These are phyloP conservation scores for Ceratobasidium sp. DNA, from an alignment of 1,284 basidiomycete genomes.

Conservation along the genomic window DNA sequence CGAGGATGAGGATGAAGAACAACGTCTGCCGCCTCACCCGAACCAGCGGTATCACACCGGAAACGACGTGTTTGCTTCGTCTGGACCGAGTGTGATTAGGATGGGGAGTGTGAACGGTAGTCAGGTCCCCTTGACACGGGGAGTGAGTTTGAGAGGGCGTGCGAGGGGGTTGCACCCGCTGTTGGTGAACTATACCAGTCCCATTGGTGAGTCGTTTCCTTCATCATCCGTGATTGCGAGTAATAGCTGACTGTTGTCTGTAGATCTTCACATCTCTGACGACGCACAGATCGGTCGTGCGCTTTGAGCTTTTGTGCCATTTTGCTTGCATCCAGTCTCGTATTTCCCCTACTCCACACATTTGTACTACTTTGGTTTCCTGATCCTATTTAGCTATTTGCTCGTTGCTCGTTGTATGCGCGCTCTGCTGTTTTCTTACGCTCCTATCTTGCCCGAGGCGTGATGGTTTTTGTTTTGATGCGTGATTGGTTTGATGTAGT, in stretches of 20 bases:
- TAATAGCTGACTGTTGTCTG: neutral
- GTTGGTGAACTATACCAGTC: conserved; percentile 41
- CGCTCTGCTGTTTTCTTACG: neutral
- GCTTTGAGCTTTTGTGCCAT: neutral
- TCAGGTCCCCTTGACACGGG: conserved; percentile 8
- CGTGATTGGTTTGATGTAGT: neutral
- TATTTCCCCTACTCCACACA: conserved; percentile 3
- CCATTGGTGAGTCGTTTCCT: conserved; percentile 30
- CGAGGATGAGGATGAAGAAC: conserved; percentile 3
- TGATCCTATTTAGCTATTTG: neutral
- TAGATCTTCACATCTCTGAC: conserved; percentile 18
- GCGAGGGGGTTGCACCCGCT: conserved; percentile 31
- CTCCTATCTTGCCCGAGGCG: neutral
- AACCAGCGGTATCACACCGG: conserved; percentile 12
- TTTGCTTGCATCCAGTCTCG: neutral
- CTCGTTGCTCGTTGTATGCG: neutral
- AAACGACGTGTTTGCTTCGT: conserved; percentile 8
- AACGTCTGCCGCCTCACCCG: conserved; percentile 1
- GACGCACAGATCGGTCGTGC: conserved; percentile 30
- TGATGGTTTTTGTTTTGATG: neutral
- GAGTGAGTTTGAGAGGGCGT: conserved; percentile 1
- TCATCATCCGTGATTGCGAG: neutral
- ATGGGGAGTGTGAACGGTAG: conserved; percentile 19
- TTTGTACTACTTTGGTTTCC: neutral
- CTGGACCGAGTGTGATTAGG: conserved; percentile 34